These are phyloP conservation scores for Arthrobotrys iridis DNA, from an alignment of 2,329 filamentous ascomycete genomes.

Conservation along the genomic window DNA sequence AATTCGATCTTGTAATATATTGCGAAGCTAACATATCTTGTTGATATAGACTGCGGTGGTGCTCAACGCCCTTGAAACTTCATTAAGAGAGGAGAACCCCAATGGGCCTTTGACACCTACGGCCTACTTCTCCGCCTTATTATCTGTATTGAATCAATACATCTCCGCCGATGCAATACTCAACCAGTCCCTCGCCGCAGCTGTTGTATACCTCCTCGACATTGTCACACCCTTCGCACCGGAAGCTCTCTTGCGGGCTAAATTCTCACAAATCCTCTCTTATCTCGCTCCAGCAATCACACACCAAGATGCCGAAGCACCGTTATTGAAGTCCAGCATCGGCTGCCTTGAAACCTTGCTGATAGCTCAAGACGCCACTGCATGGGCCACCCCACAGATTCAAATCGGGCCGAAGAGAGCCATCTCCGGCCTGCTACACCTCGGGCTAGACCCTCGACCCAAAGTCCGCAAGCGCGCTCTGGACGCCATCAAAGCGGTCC, in stretches of 20 bases:
- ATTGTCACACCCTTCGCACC: conserved; percentile 86
- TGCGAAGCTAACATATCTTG: conserved; percentile 5
- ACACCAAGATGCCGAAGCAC: conserved; percentile 82
- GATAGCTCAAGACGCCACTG: conserved; percentile 82
- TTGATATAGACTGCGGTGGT: conserved; percentile 78
- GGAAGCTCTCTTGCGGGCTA: conserved; percentile 85
- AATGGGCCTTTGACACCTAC: conserved; percentile 84
- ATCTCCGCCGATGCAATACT: conserved; percentile 72
- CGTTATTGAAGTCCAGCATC: conserved; percentile 85
- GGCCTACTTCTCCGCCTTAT: conserved; percentile 93
- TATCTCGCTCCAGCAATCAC: conserved; percentile 85
- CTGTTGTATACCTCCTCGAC: conserved; percentile 95
- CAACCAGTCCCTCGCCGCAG: conserved; percentile 83
- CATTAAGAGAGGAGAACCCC: conserved; percentile 78
- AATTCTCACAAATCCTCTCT: conserved; percentile 92
- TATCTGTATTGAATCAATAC: conserved; percentile 84
- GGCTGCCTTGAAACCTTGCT: conserved; percentile 93
- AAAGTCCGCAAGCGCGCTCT: conserved; percentile 95
- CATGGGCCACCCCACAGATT: conserved; percentile 86
- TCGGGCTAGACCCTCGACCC: conserved; percentile 85
- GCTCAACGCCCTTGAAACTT: conserved; percentile 90
- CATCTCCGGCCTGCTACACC: conserved; percentile 82
- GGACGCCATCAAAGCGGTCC: conserved; percentile 83
- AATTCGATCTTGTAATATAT: neutral
- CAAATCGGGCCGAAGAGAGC: conserved; percentile 87